Evolutionary conservation across 208 protist genomes (phyloP), one percentile per base, ranked within the genome.

Genomic region (Crithidia acanthocephali): DNA sequence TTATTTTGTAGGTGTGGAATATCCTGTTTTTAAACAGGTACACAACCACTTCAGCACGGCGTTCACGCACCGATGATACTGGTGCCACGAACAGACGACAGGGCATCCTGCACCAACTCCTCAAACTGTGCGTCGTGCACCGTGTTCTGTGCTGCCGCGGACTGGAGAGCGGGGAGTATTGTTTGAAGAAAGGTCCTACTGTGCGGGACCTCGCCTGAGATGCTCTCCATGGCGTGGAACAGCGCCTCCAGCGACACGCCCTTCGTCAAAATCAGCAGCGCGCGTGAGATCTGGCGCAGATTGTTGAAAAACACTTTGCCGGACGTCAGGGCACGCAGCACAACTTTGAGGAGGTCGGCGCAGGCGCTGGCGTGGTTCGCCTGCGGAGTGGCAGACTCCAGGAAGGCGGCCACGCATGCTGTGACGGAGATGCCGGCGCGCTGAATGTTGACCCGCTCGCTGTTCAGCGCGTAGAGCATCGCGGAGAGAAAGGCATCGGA

Each of bases 401-500:
- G 45, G 56, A 76, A 92, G 13, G 74, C 42, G 32, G 79, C 81
- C 13, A 91, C 84, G 35, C 45, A 75, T 1, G 78, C 65, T 11
- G 81, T 72, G 11, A 95, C 76, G 42, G 76, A 78, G 22, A 85
- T 81, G 47, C 91, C 91, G 33, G 79, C 72, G 30, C 86, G 88
- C 58, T 94, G 91, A 33, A 86, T 79, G 60, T 74, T 79, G 8
- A 73, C 60, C 0, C 78, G 65, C 15, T 86, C 81, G 30, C 66
- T 80, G 44, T 80, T 79, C 3, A 96, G 76, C 1, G 87, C 80
- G 56, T 91, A 94, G n/a, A 88, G 71, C 23, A 91, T 85, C 28
- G 86, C 85, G 4, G 80, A 79, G 33, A 92, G 58, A 70, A 96
- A 92, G 0, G 78, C 76, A 42, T 68, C 59, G 20, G 84, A 85